Evolutionary conservation across 2,329 filamentous ascomycete species (phyloP).

Genomic region (Botrytis porri): DNA sequence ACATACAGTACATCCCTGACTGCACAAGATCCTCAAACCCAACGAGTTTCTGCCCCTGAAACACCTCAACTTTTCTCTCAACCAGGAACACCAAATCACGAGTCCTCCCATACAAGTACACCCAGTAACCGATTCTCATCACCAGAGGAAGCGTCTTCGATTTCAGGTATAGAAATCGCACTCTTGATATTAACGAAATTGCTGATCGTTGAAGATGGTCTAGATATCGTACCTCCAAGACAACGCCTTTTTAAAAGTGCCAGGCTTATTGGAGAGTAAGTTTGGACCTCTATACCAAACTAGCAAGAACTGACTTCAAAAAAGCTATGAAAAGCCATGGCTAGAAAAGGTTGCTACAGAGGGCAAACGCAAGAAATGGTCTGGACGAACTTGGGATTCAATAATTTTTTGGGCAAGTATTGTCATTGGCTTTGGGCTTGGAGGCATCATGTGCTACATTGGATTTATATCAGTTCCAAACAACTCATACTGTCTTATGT

Average conservation of each 20-base stretch:
- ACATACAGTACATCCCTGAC: conserved; percentile 8
- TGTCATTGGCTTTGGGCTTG: conserved; percentile 19
- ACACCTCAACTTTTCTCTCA: conserved; percentile 12
- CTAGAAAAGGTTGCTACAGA: conserved; percentile 7
- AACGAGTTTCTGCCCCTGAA: background rate
- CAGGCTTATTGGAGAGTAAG: conserved; percentile 23
- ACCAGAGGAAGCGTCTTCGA: conserved; percentile 1
- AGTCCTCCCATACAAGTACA: conserved; percentile 1
- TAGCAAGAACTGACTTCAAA: background rate
- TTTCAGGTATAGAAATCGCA: conserved; percentile 7
- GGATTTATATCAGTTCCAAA: conserved; percentile 18
- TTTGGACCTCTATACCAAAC: background rate
- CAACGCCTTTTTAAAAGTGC: conserved; percentile 25
- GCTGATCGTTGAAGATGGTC: background rate
- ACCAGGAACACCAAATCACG: conserved; percentile 11
- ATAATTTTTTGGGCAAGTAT: conserved; percentile 20
- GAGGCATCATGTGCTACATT: conserved; percentile 22
- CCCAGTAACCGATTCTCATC: conserved; percentile 11
- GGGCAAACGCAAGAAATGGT: conserved; percentile 20
- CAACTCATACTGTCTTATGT: conserved; percentile 46
- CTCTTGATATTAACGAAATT: background rate
- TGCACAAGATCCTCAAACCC: conserved; percentile 2
- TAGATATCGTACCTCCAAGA: conserved; percentile 7
- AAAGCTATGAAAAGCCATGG: conserved; percentile 28
- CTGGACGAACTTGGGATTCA: conserved; percentile 19